These are phyloP conservation scores for Euclidium syriacum DNA, from an alignment of 345 rosid species.

Conservation along the genomic window DNA sequence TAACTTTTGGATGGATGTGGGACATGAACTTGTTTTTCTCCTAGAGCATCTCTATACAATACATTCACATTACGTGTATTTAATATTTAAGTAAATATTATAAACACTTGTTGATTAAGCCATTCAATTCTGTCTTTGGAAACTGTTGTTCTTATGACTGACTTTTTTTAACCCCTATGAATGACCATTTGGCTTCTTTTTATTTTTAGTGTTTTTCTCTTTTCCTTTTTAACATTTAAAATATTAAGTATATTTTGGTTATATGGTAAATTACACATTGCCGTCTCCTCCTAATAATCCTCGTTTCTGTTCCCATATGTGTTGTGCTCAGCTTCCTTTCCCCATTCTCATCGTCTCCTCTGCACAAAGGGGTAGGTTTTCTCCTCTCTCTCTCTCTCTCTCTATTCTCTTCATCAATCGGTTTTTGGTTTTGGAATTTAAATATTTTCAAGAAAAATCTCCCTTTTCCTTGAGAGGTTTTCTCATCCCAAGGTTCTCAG, in stretches of 20 bases:
- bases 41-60: no score
- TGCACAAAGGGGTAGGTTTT: conserved; percentile 13
- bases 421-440: neutral
- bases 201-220: neutral
- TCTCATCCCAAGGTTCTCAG: neutral
- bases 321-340: conserved; percentile 4
- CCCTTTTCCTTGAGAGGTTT: neutral
- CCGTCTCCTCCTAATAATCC: conserved; percentile 27
- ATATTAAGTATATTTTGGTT: neutral
- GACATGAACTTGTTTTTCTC: no score
- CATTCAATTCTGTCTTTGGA: conserved; percentile 18
- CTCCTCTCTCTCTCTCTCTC: conserved; percentile 4
- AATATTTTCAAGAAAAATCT: neutral
- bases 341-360: conserved; percentile 3
- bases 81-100: no score
- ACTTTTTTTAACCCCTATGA: conserved; percentile 3
- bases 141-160: conserved; percentile 18
- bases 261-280: conserved; percentile 22
- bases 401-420: neutral
- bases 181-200: conserved; percentile 18
- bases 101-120: conserved; percentile 19
- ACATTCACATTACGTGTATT: no score
- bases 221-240: neutral
- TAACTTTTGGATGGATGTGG: no score
- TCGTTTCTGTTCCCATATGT: conserved; percentile 23